Base-by-base conservation (phyloP, 2,329 filamentous ascomycete genomes). In the Reticulascus tulasneorum region DNA sequence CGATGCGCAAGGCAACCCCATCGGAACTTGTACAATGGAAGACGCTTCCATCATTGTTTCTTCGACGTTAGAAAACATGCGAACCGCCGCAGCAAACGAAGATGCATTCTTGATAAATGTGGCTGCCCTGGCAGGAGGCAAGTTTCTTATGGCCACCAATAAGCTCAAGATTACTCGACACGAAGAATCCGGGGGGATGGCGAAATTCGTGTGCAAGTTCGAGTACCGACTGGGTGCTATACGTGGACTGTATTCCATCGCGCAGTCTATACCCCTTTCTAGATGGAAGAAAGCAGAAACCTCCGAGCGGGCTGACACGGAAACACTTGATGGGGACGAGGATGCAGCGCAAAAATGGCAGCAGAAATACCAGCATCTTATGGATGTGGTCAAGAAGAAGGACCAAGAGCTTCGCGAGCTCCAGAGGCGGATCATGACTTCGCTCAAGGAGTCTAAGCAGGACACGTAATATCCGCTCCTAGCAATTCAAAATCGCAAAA, bases 61-160 rank as follows among this genome's bases (percentile, higher is more conserved):
- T 38, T 61, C 68, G 27, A 65, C 73, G n/a, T 61, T 80, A 17
- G 67, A 72, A 35, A 69, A 69, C 35, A 64, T 80, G 41, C 65
- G 70, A 41, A 64, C 63, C 24, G 64, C 69, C 28, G 71, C 75
- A 1, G 55, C 62, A 2, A 72, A 66, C 9, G 67, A 71, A 6
- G 69, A 79, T 49, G 64, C 68, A 0, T 80, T 82, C 45, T 57
- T 82, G 10, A 71, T 79, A 45, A 81, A 79, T 48, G 53, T 81
- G 6, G 68, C 76, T 0, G 75, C 74, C 5, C 61, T 82, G 9
- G 69, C 69, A 1, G 77, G 78, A 8, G 72, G 72, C 4, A 66
- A 61, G 31, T 55, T 71, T 19, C 60, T 81, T 31, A 67, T 74
- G 57, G 61, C 62, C 10, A 56, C 58, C 6, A 53, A 61, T 15